Percentiles rank a stretch among this genome's conserved stretches.
Conservation (phyloP, 176 grass and related monocot species). For the Zoysia pacifica region DNA sequence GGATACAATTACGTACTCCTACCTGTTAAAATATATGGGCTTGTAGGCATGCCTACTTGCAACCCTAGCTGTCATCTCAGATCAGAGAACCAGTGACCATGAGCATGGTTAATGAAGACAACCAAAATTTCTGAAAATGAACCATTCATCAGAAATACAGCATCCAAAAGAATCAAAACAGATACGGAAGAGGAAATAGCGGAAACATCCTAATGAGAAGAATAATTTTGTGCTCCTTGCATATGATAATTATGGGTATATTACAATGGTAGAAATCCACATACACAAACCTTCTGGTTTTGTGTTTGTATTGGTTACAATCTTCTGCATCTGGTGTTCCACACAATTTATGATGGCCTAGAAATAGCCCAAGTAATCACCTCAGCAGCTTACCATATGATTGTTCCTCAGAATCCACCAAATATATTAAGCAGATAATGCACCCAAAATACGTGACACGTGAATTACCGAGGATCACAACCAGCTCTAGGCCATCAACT, state of each 20-base stretch:
- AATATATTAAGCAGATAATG: constrained; percentile 31
- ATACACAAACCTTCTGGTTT: constrained; percentile 34
- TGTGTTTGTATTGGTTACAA: constrained; percentile 46
- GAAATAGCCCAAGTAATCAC: constrained; percentile 29
- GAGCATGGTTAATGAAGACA: neutral
- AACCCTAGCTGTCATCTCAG: neutral
- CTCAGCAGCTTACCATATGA: constrained; percentile 34
- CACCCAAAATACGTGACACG: constrained; percentile 16
- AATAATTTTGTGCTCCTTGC: constrained; percentile 26
- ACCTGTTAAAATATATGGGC: too few relatives aligned
- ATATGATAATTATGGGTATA: constrained; percentile 40
- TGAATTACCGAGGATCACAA: constrained; percentile 28
- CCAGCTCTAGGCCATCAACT: constrained; percentile 41
- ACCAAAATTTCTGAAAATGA: neutral
- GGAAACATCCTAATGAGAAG: neutral
- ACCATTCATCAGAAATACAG: neutral
- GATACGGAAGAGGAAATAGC: too few relatives aligned
- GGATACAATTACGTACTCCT: too few relatives aligned
- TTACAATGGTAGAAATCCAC: constrained; percentile 49
- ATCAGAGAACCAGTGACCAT: neutral
- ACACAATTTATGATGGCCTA: constrained; percentile 21
- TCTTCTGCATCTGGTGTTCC: constrained; percentile 31
- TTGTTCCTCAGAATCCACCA: constrained; percentile 38
- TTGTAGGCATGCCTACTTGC: too few relatives aligned
- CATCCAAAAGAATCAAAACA: neutral